Evolutionary conservation across 331 rosid genomes (phyloP).

Genomic region (Erythrophleum ivorense): DNA sequence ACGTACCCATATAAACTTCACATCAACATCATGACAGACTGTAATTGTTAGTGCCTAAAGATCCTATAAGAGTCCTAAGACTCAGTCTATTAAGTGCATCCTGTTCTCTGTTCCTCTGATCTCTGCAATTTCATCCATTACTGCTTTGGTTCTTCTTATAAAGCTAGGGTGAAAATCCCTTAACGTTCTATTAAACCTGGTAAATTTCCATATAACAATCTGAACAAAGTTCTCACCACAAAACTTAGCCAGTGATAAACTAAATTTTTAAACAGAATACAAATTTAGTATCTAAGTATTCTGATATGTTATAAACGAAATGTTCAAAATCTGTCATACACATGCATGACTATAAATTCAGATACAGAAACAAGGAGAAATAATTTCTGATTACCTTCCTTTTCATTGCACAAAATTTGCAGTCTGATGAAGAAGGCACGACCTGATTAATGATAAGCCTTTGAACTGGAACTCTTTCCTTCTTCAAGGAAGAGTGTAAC

Average conservation of each 20-base stretch:
- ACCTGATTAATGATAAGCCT: conserved; percentile 83
- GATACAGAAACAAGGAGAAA: conserved; percentile 24
- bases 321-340: background rate
- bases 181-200: background rate
- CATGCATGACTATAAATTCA: background rate
- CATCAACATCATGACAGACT: background rate
- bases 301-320: background rate
- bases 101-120: background rate
- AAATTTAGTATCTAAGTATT: background rate
- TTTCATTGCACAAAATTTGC: conserved; percentile 88
- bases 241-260: conserved; percentile 1
- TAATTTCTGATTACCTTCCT: conserved; percentile 62
- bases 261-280: background rate
- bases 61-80: background rate
- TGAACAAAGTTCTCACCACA: conserved; percentile 1
- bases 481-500: conserved; percentile 78
- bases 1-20: background rate
- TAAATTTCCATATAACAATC: background rate
- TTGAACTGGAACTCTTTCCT: conserved; percentile 73
- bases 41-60: background rate
- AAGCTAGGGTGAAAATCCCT: background rate
- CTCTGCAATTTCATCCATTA: background rate
- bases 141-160: background rate
- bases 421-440: conserved; percentile 75
- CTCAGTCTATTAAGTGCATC: background rate